Conservation (phyloP, 2,329 filamentous ascomycete genomes). For the Knufia petricola region DNA sequence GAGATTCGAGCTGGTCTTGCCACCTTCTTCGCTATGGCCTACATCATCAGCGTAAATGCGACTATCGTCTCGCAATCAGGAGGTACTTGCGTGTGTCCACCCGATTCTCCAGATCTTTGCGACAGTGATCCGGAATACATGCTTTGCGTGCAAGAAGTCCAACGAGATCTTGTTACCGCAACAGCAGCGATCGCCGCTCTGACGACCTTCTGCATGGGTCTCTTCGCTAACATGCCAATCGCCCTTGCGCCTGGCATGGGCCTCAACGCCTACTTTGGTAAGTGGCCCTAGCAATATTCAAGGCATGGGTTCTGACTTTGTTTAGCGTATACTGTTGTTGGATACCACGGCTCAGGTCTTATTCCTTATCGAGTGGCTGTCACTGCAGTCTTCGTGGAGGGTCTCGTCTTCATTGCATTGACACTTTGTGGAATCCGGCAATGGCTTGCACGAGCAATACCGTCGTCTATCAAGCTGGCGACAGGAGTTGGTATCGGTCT, state of each 20-base stretch:
- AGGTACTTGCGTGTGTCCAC: conserved; percentile 64
- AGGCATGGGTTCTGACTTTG: conserved; percentile 53
- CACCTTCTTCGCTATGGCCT: conserved; percentile 73
- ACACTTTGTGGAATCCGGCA: conserved; percentile 74
- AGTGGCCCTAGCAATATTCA: too few relatives aligned
- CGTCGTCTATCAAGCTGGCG: conserved; percentile 74
- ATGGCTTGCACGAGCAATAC: conserved; percentile 77
- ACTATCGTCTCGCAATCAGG: conserved; percentile 62
- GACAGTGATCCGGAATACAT: conserved; percentile 38
- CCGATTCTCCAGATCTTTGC: conserved; percentile 38
- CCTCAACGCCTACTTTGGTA: too few relatives aligned
- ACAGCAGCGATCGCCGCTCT: conserved; percentile 75
- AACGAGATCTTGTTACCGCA: conserved; percentile 72
- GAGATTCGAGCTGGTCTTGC: conserved; percentile 75
- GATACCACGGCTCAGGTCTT: conserved; percentile 61
- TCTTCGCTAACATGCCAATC: conserved; percentile 71
- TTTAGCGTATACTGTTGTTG: conserved; percentile 48
- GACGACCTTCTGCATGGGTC: conserved; percentile 71
- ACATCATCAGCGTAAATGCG: conserved; percentile 63
- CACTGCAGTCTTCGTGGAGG: conserved; percentile 81
- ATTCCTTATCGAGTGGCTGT: conserved; percentile 68
- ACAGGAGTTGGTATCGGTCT: conserved; percentile 79
- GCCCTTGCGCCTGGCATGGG: conserved; percentile 68
- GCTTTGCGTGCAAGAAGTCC: conserved; percentile 46
- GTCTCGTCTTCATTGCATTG: conserved; percentile 72